Base-by-base conservation (phyloP, 257 asterid genomes). In the Solanum ossicruentum region DNA sequence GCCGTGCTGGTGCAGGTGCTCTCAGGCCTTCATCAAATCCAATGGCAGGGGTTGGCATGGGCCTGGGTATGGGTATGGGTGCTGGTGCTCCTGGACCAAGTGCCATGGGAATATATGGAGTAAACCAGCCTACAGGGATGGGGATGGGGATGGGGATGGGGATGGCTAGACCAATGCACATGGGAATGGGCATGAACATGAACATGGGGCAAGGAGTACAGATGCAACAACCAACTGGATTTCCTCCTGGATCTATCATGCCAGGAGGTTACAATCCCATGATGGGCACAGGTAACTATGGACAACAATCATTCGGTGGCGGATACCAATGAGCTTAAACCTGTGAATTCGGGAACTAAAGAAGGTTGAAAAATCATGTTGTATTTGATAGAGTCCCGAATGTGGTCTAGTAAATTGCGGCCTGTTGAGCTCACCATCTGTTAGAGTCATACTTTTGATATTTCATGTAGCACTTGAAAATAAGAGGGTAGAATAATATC, bases 1-100 rank as follows among this genome's bases (percentile, higher is more conserved):
- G 98, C 49, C 95, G 95, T 57, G 94, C 93, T 86, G 98, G 98
- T 88, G 96, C 95, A 1, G 87, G 91, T 86, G 91, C 86, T 81
- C 87, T 93, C 51, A 91, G 98, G 91, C 92, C 98, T 54, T 85
- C 89, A 10, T 86, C 91, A 71, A 95, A 91, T 88, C 87, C 89
- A 83, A 87, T 89, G 95, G 85, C 91, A 90, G 93, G 97, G 86
- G 43, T 93, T 16, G 95, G 96, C 43, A 87, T 91, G 92, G 93
- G 92, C 51, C 87, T 87, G 85, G 87, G 82, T n/a, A 85, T 77
- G 80, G 89, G 91, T 78, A 87, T 90, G 87, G 92, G 91, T 43
- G 79, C 20, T 93, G 71, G 90, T 73, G 85, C 88, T 79, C 91
- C 91, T 86, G 85, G 88, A 71, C 85, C 90, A 84, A 65, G 87